Evolutionary conservation across 805 yeast genomes (phyloP).

Genomic region (Yamadazyma nakazawae): DNA sequence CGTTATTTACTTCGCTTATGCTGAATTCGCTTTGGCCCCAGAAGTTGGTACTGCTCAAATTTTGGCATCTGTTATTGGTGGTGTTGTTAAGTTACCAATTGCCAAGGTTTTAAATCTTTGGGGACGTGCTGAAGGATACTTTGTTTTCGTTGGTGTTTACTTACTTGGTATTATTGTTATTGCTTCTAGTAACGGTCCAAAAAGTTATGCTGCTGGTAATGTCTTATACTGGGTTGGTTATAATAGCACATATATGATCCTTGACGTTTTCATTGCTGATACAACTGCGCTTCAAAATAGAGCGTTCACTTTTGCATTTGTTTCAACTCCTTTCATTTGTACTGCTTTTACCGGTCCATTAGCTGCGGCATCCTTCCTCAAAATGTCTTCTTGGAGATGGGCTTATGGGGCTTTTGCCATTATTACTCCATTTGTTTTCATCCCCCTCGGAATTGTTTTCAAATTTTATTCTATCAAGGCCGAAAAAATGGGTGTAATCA

Average conservation of each 20-base stretch:
- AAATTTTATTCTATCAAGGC: conserved; percentile 30
- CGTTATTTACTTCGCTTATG: conserved; percentile 20
- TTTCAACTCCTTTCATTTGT: conserved; percentile 39
- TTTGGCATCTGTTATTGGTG: conserved; percentile 28
- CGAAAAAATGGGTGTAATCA: conserved; percentile 15
- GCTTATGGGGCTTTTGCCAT: conserved; percentile 51
- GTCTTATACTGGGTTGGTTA: conserved; percentile 28
- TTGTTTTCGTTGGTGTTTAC: conserved; percentile 18
- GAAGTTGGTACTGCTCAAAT: conserved; percentile 25
- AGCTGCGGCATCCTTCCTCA: conserved; percentile 29
- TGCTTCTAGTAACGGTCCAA: conserved; percentile 24
- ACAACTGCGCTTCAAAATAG: conserved; percentile 26
- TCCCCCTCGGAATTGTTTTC: conserved; percentile 32
- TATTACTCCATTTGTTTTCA: conserved; percentile 39
- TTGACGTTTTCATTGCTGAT: conserved; percentile 22
- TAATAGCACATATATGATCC: conserved; percentile 20
- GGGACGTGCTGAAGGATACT: conserved; percentile 29
- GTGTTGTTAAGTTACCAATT: conserved; percentile 26
- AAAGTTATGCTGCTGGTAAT: conserved; percentile 25
- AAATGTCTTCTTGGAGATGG: conserved; percentile 46
- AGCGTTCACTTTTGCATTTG: conserved; percentile 16
- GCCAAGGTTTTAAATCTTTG: conserved; percentile 23
- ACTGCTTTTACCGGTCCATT: conserved; percentile 43
- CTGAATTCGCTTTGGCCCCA: conserved; percentile 24
- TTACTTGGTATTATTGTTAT: conserved; percentile 23